These are phyloP conservation scores for Heliamphora exappendiculata DNA, from an alignment of 148 eudicot genomes.

Conservation along the genomic window DNA sequence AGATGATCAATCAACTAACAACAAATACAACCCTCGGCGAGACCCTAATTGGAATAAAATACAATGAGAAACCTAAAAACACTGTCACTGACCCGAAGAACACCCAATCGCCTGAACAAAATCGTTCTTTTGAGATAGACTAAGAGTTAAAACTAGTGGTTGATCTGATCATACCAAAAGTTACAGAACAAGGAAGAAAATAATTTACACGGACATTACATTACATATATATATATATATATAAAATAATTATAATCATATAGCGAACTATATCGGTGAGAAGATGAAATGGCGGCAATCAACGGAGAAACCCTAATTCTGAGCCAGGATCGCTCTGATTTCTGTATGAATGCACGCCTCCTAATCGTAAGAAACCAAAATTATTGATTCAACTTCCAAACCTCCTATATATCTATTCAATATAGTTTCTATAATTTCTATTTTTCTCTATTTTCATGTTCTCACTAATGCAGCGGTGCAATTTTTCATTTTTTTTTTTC, in stretches of 20 bases:
- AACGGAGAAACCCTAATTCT: slow-evolving; percentile 18
- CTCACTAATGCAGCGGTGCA: no score
- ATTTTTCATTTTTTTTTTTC: background rate
- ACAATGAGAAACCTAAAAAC: background rate
- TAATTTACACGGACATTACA: background rate
- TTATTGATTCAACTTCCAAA: background rate
- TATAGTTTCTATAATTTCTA: no score
- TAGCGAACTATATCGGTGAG: background rate
- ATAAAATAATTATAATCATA: no score
- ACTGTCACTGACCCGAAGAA: background rate
- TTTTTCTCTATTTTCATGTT: no score
- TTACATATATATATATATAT: background rate
- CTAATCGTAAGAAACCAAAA: slow-evolving; percentile 9
- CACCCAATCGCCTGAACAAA: background rate
- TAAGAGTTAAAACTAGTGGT: background rate
- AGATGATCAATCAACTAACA: background rate
- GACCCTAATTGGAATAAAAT: background rate
- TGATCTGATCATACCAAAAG: slow-evolving; percentile 13
- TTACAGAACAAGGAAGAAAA: background rate
- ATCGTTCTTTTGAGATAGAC: background rate
- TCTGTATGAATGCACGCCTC: slow-evolving; percentile 15
- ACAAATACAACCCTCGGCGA: background rate
- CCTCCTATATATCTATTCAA: background rate
- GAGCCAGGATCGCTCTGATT: background rate
- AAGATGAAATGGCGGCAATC: slow-evolving; percentile 19